phyloP scores from a whole-genome alignment of 768 basidiomycete genomes.

The Rhizopogon roseolus region DNA sequence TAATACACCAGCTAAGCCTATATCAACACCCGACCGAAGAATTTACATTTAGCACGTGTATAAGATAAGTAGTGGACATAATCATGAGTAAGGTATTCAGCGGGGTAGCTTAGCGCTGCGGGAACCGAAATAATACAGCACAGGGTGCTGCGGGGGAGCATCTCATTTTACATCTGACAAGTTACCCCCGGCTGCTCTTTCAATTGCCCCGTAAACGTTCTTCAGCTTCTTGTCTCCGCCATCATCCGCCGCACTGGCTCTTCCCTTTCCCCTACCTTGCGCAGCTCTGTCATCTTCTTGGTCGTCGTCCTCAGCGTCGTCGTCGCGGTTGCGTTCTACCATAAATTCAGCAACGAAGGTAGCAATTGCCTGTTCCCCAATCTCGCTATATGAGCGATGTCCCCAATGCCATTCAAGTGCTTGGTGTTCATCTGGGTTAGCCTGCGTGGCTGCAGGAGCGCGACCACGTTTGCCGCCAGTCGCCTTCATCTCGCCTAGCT shows the following conservation, averaged over 20 bases:
- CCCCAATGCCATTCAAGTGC: constrained; percentile 86
- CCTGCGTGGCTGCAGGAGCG: constrained; percentile 36
- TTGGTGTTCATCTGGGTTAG: constrained; percentile 20
- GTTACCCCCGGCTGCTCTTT: constrained; percentile 59
- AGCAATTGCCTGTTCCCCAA: constrained; percentile 74
- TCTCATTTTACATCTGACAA: constrained; percentile 33
- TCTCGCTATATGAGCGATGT: constrained; percentile 69
- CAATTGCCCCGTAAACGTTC: constrained; percentile 50
- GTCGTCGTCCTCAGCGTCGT: constrained; percentile 26
- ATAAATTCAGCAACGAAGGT: constrained; percentile 80
- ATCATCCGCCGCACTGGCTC: constrained; percentile 11
- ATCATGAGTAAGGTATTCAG: neutral
- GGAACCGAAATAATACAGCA: neutral
- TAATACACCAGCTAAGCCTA: too few species aligned
- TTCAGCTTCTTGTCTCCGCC: constrained; percentile 34
- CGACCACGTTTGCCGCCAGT: constrained; percentile 52
- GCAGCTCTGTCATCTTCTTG: constrained; percentile 19
- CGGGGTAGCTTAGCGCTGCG: neutral
- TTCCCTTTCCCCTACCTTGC: constrained; percentile 12
- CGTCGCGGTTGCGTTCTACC: constrained; percentile 37
- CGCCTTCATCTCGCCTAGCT: constrained; percentile 43
- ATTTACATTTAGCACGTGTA: constrained; percentile 12
- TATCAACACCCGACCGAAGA: too few species aligned
- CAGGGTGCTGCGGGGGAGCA: neutral
- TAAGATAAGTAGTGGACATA: neutral